Conservation (phyloP, 2,329 filamentous ascomycete species). For the Penicillium digitatum region DNA sequence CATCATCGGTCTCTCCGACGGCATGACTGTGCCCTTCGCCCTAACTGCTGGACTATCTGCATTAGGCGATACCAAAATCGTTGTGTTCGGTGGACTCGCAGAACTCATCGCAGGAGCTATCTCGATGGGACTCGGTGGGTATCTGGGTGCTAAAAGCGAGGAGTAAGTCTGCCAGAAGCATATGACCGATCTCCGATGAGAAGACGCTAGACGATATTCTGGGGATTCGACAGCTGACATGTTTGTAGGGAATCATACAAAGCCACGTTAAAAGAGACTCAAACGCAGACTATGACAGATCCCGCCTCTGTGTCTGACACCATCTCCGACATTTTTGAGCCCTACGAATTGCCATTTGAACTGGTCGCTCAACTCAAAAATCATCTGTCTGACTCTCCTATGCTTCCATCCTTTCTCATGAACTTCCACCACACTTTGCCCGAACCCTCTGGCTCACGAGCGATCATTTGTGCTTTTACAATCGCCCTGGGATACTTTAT, state of each 20-base stretch:
- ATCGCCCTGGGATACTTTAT: slow-evolving; percentile 42
- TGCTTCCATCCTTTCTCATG: slow-evolving; percentile 40
- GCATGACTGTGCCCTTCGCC: slow-evolving; percentile 75
- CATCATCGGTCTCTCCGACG: slow-evolving; percentile 74
- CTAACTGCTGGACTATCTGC: slow-evolving; percentile 65
- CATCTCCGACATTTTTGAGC: slow-evolving; percentile 38
- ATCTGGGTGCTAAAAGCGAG: slow-evolving; percentile 58
- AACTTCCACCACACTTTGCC: slow-evolving; percentile 42
- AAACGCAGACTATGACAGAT: slow-evolving; percentile 31
- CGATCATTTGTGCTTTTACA: slow-evolving; percentile 38
- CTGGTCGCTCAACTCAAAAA: slow-evolving; percentile 35
- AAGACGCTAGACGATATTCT: background rate
- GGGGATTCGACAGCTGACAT: background rate
- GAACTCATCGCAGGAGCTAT: slow-evolving; percentile 73
- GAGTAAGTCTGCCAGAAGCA: slow-evolving; percentile 25
- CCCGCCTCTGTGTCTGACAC: slow-evolving; percentile 30
- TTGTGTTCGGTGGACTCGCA: slow-evolving; percentile 68
- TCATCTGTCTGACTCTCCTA: slow-evolving; percentile 37
- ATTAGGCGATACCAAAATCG: slow-evolving; percentile 61
- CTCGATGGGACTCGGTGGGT: slow-evolving; percentile 72
- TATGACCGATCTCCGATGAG: no score
- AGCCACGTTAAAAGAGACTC: slow-evolving; percentile 38
- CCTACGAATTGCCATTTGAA: slow-evolving; percentile 37
- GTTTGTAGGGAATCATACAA: slow-evolving; percentile 37
- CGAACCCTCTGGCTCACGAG: slow-evolving; percentile 38